phyloP scores from a whole-genome alignment of 2,329 filamentous ascomycete genomes.

The Alternaria sp. region DNA sequence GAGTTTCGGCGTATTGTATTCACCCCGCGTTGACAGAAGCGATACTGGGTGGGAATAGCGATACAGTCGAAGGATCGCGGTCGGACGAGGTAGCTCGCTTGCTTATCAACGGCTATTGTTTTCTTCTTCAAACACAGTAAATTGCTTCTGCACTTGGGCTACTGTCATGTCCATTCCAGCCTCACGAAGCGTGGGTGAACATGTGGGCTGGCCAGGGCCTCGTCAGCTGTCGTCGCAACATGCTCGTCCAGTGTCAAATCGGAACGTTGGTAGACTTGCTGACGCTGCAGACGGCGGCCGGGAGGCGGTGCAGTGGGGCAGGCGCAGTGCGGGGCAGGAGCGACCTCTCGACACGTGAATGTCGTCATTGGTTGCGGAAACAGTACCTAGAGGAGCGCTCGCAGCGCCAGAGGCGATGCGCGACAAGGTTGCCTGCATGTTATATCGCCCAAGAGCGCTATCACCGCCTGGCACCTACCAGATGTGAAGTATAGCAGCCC shows the following conservation, averaged over 20 bases:
- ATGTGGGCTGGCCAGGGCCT: not conserved
- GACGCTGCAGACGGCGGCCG: not conserved
- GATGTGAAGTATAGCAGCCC: conserved; percentile 1
- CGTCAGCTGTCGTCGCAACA: not conserved
- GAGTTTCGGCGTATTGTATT: not conserved
- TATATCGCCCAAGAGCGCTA: conserved; percentile 1
- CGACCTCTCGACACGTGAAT: conserved; percentile 9
- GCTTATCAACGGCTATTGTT: not conserved
- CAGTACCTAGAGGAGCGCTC: not conserved
- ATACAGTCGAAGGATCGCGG: not conserved
- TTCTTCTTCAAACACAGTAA: not conserved
- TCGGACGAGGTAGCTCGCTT: not conserved
- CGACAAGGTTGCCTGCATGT: conserved; percentile 8
- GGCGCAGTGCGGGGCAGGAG: conserved; percentile 23
- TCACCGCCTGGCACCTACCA: not conserved
- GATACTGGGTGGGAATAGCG: not conserved
- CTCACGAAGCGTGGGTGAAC: not conserved
- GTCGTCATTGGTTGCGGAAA: conserved; percentile 23
- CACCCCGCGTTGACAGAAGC: not conserved
- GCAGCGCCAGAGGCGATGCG: conserved; percentile 5
- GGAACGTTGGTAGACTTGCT: not conserved
- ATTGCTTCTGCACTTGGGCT: not conserved
- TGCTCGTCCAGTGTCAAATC: not conserved
- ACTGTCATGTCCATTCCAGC: not conserved
- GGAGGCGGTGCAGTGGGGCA: conserved; percentile 9